Evolutionary conservation across 2,329 filamentous ascomycete genomes (phyloP).

Genomic region (Zymoseptoria ardabiliae): DNA sequence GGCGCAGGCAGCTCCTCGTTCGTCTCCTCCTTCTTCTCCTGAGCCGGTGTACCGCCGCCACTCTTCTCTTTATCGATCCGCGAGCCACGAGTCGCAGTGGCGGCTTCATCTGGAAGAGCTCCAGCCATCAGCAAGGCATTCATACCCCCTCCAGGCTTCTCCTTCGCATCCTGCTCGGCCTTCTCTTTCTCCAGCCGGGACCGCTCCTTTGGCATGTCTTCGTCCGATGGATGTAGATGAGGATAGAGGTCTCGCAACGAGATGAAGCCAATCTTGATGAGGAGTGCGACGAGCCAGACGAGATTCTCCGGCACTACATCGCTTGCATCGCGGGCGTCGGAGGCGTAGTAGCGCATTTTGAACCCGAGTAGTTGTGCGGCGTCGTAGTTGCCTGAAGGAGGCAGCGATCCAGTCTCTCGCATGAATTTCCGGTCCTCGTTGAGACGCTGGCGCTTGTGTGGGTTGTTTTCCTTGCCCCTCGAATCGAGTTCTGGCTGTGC

Average conservation of each 20-base stretch:
- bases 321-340: conserved; percentile 61
- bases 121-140: conserved; percentile 87
- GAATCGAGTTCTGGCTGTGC: conserved; percentile 27
- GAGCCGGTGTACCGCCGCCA: conserved; percentile 34
- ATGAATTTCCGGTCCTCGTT: conserved; percentile 67
- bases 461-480: conserved; percentile 32
- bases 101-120: conserved; percentile 74
- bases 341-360: conserved; percentile 92
- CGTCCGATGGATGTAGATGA: conserved; percentile 80
- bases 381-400: conserved; percentile 78
- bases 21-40: conserved; percentile 38
- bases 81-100: conserved; percentile 38
- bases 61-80: conserved; percentile 42
- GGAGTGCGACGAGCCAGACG: conserved; percentile 79
- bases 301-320: conserved; percentile 86
- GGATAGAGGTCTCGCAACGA: conserved; percentile 85
- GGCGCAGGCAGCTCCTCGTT: conserved; percentile 60
- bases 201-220: conserved; percentile 69
- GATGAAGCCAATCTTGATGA: conserved; percentile 96
- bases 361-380: conserved; percentile 94
- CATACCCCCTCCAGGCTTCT: conserved; percentile 58
- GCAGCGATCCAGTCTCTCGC: conserved; percentile 68
- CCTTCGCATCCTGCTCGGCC: conserved; percentile 66
- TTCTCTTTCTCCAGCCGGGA: conserved; percentile 66
- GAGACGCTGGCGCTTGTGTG: conserved; percentile 39